Evolutionary conservation across 2,329 filamentous ascomycete species (phyloP).

Genomic region (Aspergillus latus): DNA sequence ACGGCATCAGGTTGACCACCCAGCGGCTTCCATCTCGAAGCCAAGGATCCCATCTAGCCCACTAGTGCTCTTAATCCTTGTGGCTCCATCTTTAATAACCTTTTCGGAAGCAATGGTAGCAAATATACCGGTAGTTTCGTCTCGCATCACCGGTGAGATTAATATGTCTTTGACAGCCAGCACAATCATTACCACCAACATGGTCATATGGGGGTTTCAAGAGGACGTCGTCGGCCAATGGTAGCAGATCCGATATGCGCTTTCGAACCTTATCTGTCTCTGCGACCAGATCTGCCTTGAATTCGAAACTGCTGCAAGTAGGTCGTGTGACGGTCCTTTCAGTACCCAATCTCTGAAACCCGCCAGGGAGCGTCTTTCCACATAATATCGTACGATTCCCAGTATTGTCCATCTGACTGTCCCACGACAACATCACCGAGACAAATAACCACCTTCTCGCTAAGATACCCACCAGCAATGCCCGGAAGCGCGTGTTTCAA

Average conservation of each 20-base stretch:
- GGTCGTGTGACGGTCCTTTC: neutral
- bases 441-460: neutral
- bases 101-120: conserved; percentile 5
- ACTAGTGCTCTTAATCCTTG: neutral
- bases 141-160: neutral
- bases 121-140: neutral
- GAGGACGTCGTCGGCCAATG: neutral
- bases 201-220: neutral
- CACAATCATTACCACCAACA: neutral
- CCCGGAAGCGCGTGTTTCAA: neutral
- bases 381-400: conserved; percentile 12
- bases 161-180: neutral
- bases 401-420: neutral
- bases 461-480: neutral
- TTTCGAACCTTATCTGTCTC: neutral
- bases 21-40: conserved; percentile 19
- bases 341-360: neutral
- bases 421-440: conserved; percentile 6
- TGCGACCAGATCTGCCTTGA: neutral
- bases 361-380: conserved; percentile 8
- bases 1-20: conserved; percentile 16
- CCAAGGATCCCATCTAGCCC: neutral
- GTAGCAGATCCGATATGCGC: too few species aligned
- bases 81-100: conserved; percentile 2
- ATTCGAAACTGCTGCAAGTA: neutral